Conservation (phyloP, 75 land plant genomes). For the Sequoia sempervirens region DNA sequence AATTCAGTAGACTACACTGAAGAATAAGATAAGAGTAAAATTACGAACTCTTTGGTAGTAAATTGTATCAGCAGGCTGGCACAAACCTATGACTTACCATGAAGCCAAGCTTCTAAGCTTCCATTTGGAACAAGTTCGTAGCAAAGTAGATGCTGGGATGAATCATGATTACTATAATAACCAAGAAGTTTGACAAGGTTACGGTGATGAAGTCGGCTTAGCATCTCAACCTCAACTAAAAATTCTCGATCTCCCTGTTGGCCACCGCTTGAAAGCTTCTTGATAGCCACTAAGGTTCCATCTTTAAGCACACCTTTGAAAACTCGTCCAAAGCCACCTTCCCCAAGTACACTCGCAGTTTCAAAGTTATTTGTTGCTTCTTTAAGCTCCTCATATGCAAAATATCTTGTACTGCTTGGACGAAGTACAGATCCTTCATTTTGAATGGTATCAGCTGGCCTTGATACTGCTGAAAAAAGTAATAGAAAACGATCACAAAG, state of each 20-base stretch:
- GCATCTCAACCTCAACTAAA: slow-evolving; percentile 96
- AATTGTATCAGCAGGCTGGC: not conserved
- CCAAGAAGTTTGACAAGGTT: slow-evolving; percentile 98
- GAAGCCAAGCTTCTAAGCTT: slow-evolving; percentile 98
- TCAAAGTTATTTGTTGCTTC: slow-evolving; percentile 94
- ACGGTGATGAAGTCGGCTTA: slow-evolving; percentile 96
- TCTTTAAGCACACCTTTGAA: slow-evolving; percentile 92
- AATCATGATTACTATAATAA: slow-evolving; percentile 74
- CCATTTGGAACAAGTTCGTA: slow-evolving; percentile 99
- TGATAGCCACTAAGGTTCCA: slow-evolving; percentile 93
- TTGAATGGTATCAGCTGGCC: slow-evolving; percentile 21
- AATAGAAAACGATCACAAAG: not conserved
- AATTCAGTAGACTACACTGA: not conserved
- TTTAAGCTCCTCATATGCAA: slow-evolving; percentile 84
- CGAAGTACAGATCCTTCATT: slow-evolving; percentile 44
- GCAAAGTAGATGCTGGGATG: slow-evolving; percentile 85
- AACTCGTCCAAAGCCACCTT: slow-evolving; percentile 96
- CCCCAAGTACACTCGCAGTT: slow-evolving; percentile 71
- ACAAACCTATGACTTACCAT: slow-evolving; percentile 47
- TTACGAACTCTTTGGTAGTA: not conserved
- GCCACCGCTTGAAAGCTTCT: slow-evolving; percentile 83
- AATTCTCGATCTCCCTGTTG: slow-evolving; percentile 93
- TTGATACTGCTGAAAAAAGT: slow-evolving; percentile 32
- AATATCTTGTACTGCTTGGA: slow-evolving; percentile 64
- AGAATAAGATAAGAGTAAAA: not conserved